Percentiles rank a stretch among this genome's conserved stretches.
Conservation (phyloP, 1,284 basidiomycete genomes). For the Ceratobasidium sp. region DNA sequence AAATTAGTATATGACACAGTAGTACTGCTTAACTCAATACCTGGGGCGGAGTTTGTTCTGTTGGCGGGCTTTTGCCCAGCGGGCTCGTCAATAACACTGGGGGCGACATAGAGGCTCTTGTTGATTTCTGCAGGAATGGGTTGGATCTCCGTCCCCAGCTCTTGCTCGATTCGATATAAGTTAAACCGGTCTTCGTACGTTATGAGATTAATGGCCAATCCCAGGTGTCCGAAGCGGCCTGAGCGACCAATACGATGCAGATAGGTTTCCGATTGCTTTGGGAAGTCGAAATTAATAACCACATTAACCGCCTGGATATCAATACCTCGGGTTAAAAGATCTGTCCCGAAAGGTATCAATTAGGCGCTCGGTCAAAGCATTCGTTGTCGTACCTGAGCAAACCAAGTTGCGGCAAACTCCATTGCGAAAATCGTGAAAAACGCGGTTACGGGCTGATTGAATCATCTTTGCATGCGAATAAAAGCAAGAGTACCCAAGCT, state of each 20-base stretch:
- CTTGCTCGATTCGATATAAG: constrained; percentile 97
- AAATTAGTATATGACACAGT: background rate
- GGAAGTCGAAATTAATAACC: constrained; percentile 99
- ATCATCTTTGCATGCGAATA: constrained; percentile 99
- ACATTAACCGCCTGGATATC: constrained; percentile 99
- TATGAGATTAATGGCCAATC: constrained; percentile 95
- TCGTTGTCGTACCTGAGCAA: constrained; percentile 70
- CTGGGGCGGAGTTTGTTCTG: constrained; percentile 8
- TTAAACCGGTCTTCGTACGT: constrained; percentile 99
- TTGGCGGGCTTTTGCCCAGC: constrained; percentile 35
- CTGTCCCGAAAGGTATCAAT: constrained; percentile 59
- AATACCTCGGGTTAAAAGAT: constrained; percentile 98
- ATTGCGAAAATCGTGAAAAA: constrained; percentile 99
- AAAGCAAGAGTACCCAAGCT: constrained; percentile 99
- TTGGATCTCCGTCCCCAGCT: constrained; percentile 97
- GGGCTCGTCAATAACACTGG: constrained; percentile 45
- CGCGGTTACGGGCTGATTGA: constrained; percentile 97
- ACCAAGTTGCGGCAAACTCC: constrained; percentile 98
- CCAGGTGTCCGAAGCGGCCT: constrained; percentile 96
- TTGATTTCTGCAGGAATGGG: constrained; percentile 95
- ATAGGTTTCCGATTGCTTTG: constrained; percentile 98
- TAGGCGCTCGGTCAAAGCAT: background rate
- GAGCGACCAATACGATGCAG: constrained; percentile 97
- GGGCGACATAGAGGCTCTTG: constrained; percentile 90
- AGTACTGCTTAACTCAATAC: background rate